These are phyloP conservation scores for Colletotrichum sp. DNA, from an alignment of 2,329 filamentous ascomycete species.

Conservation along the genomic window DNA sequence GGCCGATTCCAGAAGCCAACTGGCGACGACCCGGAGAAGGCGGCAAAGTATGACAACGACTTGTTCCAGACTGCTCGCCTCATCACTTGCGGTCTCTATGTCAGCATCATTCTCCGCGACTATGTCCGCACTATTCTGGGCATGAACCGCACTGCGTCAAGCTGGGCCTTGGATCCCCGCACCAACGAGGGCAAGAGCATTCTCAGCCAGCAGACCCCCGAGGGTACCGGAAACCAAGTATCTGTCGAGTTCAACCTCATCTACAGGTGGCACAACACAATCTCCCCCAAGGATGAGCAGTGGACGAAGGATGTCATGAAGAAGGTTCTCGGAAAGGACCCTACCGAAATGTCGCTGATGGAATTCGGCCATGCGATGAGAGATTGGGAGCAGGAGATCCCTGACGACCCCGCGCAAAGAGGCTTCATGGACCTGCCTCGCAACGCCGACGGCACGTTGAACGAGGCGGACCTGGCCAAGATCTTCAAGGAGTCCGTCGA, in stretches of 20 bases:
- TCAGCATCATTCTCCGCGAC: conserved; percentile 50
- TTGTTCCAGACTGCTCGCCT: conserved; percentile 43
- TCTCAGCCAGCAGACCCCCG: conserved; percentile 32
- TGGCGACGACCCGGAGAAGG: conserved; percentile 28
- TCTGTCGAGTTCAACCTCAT: conserved; percentile 39
- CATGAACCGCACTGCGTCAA: conserved; percentile 50
- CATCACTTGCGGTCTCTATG: conserved; percentile 61
- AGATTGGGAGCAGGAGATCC: conserved; percentile 43
- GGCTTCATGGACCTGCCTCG: conserved; percentile 55
- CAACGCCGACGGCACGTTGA: conserved; percentile 53
- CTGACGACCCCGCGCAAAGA: conserved; percentile 56
- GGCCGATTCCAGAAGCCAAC: conserved; percentile 34
- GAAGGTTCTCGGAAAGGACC: conserved; percentile 17
- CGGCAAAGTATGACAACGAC: conserved; percentile 38
- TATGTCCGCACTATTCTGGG: conserved; percentile 43
- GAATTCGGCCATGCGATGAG: not conserved
- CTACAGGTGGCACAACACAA: conserved; percentile 37
- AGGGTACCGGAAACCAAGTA: conserved; percentile 38
- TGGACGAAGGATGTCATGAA: conserved; percentile 31
- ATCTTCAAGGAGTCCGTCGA: conserved; percentile 58
- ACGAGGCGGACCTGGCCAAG: conserved; percentile 59
- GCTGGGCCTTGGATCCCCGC: conserved; percentile 53
- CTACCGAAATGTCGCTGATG: not conserved
- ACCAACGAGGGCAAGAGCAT: conserved; percentile 28
- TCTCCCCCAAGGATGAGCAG: conserved; percentile 32